Conservation (phyloP, 2,329 filamentous ascomycete genomes). For the Proliferodiscus dingleyae region DNA sequence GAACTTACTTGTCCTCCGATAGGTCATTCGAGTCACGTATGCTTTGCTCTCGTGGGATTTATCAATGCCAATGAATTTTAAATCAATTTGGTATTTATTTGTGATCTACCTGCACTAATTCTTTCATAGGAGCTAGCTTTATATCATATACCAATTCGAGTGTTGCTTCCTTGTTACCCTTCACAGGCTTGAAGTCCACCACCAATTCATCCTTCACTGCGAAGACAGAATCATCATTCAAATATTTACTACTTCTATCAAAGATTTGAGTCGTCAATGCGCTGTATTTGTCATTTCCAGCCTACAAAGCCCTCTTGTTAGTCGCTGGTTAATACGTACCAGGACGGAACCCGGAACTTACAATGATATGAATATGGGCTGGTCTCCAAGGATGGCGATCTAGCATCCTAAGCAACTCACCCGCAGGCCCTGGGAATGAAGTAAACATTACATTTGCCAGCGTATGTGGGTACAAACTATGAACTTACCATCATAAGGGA, state of each 20-base stretch:
- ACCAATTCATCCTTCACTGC: slow-evolving; percentile 50
- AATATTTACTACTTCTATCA: slow-evolving; percentile 61
- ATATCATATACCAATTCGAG: slow-evolving; percentile 32
- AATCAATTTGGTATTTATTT: too few species aligned
- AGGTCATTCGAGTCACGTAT: too few species aligned
- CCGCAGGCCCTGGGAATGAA: slow-evolving; percentile 43
- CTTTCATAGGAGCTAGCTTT: too few species aligned
- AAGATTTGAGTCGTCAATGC: slow-evolving; percentile 74
- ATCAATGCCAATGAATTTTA: too few species aligned
- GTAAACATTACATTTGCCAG: too few species aligned
- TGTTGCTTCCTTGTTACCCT: slow-evolving; percentile 32
- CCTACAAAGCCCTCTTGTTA: slow-evolving; percentile 14
- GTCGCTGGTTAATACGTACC: neutral
- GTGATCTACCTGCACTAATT: too few species aligned
- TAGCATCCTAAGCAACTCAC: slow-evolving; percentile 51
- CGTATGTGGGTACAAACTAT: too few species aligned
- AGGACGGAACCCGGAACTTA: slow-evolving; percentile 34
- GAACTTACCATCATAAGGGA: slow-evolving; percentile 29
- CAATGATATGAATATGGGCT: slow-evolving; percentile 59
- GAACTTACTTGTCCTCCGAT: too few species aligned
- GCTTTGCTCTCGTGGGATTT: too few species aligned
- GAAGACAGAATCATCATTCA: slow-evolving; percentile 47
- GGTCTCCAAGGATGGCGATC: slow-evolving; percentile 58
- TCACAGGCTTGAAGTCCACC: slow-evolving; percentile 44
- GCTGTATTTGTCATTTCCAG: slow-evolving; percentile 45